Base-by-base conservation (phyloP, 2,329 filamentous ascomycete genomes). In the Dichotomopilus funicola region DNA sequence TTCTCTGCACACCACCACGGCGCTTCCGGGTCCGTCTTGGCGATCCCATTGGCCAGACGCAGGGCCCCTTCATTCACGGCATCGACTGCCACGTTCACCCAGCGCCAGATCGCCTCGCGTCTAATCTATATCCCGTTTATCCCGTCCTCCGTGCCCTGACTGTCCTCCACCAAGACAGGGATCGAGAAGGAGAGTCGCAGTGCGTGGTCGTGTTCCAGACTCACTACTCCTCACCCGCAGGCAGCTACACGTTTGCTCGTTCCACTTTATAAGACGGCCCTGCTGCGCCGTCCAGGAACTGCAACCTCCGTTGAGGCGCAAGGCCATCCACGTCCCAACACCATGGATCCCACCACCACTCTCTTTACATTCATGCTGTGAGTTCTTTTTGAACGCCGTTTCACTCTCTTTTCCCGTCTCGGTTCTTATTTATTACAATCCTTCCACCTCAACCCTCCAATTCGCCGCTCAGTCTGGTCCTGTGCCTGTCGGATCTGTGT, bases 281-380 rank as follows among this genome's bases (percentile, higher is more conserved):
- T 31, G 51, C 45, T 44, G 49, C 51, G 48, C 51, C 54, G 35
- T 57, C 43, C 36, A 3, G 11, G 37, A 5, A 54, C 49, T 46
- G 13, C 44, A 37, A 50, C 53, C 19, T 31, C 19, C 49, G 62
- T 58, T 35, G 59, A 59, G 60, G 60, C 61, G 51, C 60, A 59
- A 65, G 43, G 64, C 62, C 56, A 60, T 61, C 49, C 43, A 48
- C 38, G 57, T 43, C 10, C 58, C 59, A 63, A 52, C 67, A 27
- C 19, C 19, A 82, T 83, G 80, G 79, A 83, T 70, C 80, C 80
- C 52, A 76, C 76, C 43, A 86, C 83, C 27, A 85, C 85, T 57
- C 80, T 88, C 62, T 78, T 86, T 67, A 86, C 85, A 58, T 87
- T 88, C 68, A 77, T 83, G 71, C 71, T 86, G 83, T 86, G 74